Evolutionary conservation across 352 stramenopile genomes (phyloP).

Genomic region (Phytopythium cucurbitacearum): DNA sequence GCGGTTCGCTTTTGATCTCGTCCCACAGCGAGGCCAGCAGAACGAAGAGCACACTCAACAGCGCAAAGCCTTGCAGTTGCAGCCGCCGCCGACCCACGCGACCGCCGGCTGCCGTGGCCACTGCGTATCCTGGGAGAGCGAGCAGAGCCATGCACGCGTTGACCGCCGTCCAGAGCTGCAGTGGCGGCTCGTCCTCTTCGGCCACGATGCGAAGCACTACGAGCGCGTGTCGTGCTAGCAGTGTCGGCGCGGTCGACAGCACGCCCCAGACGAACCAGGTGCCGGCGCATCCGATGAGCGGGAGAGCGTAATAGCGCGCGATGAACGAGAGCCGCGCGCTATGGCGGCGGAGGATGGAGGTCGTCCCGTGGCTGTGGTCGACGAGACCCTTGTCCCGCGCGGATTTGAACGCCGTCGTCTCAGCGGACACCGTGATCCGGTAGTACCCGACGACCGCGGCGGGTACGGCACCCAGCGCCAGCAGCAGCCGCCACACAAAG

Average conservation of each 20-base stretch:
- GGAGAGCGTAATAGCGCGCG: conserved; percentile 37
- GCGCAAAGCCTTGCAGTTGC: conserved; percentile 64
- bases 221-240: conserved; percentile 71
- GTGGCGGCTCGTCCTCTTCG: conserved; percentile 29
- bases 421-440: conserved; percentile 41
- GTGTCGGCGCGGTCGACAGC: conserved; percentile 74
- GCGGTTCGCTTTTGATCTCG: neutral
- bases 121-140: conserved; percentile 78
- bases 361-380: conserved; percentile 2
- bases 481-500: conserved; percentile 58
- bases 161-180: conserved; percentile 49
- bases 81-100: conserved; percentile 63
- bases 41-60: neutral
- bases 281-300: conserved; percentile 60
- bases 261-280: conserved; percentile 88
- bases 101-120: conserved; percentile 69
- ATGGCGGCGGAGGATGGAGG: neutral
- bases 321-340: conserved; percentile 28
- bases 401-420: conserved; percentile 43
- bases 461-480: conserved; percentile 58
- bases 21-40: neutral
- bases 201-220: conserved; percentile 48
- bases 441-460: conserved; percentile 64
- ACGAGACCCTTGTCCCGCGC: conserved; percentile 11
- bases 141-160: conserved; percentile 64